Conservation (phyloP, 495 filamentous ascomycete genomes). For the Penicillium canescens region DNA sequence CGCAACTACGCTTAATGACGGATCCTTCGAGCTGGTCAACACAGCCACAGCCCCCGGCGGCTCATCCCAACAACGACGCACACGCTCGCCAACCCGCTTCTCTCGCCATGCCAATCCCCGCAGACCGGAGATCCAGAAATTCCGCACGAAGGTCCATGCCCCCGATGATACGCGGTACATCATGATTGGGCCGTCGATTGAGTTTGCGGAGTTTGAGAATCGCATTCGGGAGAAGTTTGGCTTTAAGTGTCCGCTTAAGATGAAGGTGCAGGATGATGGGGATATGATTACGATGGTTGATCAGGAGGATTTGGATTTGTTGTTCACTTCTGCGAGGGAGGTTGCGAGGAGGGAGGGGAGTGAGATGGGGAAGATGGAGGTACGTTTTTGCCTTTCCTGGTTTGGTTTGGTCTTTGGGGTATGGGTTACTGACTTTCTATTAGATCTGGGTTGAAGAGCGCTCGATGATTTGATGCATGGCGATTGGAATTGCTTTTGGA, state of each 20-base stretch:
- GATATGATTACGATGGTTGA: constrained; percentile 98
- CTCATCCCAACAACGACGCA: constrained; percentile 20
- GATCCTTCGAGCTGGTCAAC: constrained; percentile 80
- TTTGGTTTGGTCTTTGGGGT: neutral
- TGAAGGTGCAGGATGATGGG: constrained; percentile 82
- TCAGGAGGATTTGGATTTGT: constrained; percentile 92
- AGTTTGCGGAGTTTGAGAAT: constrained; percentile 72
- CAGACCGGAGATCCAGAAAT: constrained; percentile 52
- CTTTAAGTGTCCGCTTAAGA: constrained; percentile 67
- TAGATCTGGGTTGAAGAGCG: constrained; percentile 70
- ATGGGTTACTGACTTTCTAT: constrained; percentile 9
- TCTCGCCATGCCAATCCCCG: constrained; percentile 33
- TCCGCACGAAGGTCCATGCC: constrained; percentile 87
- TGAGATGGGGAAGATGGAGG: constrained; percentile 95
- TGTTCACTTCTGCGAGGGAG: constrained; percentile 64
- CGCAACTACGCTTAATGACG: constrained; percentile 59
- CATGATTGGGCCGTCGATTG: constrained; percentile 72
- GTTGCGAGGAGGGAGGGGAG: constrained; percentile 69
- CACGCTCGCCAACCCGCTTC: constrained; percentile 30
- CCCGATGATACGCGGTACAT: constrained; percentile 91
- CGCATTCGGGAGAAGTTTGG: constrained; percentile 84
- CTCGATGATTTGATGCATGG: constrained; percentile 28
- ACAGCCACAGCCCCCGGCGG: constrained; percentile 16
- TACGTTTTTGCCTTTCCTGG: constrained; percentile 46
- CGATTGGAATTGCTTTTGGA: neutral